Conservation (phyloP, 2,329 filamentous ascomycete genomes). For the Pseudocercospora fijiensis region DNA sequence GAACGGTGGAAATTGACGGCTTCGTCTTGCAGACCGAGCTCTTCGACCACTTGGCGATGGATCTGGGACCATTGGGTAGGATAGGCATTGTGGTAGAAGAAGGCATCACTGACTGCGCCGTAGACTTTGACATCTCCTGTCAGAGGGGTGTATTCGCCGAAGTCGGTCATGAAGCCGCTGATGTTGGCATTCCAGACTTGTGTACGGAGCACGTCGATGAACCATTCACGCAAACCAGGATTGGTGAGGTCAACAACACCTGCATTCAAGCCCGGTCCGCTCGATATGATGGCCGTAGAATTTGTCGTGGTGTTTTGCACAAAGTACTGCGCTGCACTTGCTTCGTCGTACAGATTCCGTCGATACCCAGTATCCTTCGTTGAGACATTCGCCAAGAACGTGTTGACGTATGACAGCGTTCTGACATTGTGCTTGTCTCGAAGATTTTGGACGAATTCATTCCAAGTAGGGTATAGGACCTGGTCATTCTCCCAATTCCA, state of each 20-base stretch:
- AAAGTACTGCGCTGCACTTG: conserved; percentile 34
- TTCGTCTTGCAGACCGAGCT: conserved; percentile 34
- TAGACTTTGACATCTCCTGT: conserved; percentile 33
- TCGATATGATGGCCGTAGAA: conserved; percentile 38
- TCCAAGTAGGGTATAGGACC: conserved; percentile 39
- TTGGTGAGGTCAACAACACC: conserved; percentile 43
- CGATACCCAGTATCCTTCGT: conserved; percentile 37
- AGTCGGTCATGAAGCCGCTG: conserved; percentile 41
- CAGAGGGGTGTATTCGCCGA: conserved; percentile 40
- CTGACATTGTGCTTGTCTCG: conserved; percentile 37
- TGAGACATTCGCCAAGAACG: conserved; percentile 40
- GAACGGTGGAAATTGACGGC: conserved; percentile 41
- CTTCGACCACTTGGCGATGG: conserved; percentile 36
- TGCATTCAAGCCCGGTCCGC: conserved; percentile 40
- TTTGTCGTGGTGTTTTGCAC: conserved; percentile 41
- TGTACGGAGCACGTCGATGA: conserved; percentile 36
- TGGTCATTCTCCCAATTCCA: conserved; percentile 44
- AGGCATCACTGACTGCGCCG: conserved; percentile 34
- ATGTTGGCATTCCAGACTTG: conserved; percentile 42
- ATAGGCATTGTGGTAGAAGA: conserved; percentile 41
- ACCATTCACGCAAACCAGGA: conserved; percentile 36
- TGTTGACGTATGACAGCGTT: conserved; percentile 40
- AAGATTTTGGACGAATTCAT: conserved; percentile 39
- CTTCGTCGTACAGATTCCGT: conserved; percentile 39
- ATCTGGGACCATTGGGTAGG: conserved; percentile 39